Conservation (phyloP, 139 green algal species). For the Tetratostichococcus sp. region DNA sequence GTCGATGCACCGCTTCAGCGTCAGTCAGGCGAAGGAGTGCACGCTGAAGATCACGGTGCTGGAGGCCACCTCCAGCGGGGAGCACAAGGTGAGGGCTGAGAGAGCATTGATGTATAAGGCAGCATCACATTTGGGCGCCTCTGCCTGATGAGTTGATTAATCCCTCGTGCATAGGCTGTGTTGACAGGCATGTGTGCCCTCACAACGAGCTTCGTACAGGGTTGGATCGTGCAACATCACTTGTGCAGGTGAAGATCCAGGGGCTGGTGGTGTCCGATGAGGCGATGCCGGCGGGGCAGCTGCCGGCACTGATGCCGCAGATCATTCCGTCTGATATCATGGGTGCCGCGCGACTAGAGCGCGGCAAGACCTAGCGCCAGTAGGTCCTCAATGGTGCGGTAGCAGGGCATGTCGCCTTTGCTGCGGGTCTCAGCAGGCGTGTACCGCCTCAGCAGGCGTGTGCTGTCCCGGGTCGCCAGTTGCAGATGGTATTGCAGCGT, state of each 20-base stretch:
- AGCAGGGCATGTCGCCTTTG: too few species aligned
- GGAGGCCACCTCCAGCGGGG: not conserved
- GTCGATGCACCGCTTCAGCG: not conserved
- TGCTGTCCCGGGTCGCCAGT: too few species aligned
- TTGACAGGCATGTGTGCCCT: too few species aligned
- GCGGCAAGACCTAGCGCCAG: not conserved
- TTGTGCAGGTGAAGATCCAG: not conserved
- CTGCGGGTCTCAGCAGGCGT: too few species aligned
- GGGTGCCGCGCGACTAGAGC: not conserved
- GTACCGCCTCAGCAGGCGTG: too few species aligned
- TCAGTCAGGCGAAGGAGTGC: not conserved
- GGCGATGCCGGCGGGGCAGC: not conserved
- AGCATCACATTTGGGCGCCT: too few species aligned
- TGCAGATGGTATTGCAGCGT: too few species aligned
- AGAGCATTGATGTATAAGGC: too few species aligned
- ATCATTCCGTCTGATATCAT: not conserved
- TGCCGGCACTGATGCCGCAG: not conserved
- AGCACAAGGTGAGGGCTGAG: not conserved
- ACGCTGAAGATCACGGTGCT: not conserved
- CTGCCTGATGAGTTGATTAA: too few species aligned
- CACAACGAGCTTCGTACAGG: too few species aligned
- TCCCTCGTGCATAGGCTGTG: too few species aligned
- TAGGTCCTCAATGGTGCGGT: not conserved
- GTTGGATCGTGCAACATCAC: too few species aligned
- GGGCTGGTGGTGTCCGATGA: not conserved